phyloP scores from a whole-genome alignment of 2,329 filamentous ascomycete genomes.

The Neofusicoccum kwambonambiense region DNA sequence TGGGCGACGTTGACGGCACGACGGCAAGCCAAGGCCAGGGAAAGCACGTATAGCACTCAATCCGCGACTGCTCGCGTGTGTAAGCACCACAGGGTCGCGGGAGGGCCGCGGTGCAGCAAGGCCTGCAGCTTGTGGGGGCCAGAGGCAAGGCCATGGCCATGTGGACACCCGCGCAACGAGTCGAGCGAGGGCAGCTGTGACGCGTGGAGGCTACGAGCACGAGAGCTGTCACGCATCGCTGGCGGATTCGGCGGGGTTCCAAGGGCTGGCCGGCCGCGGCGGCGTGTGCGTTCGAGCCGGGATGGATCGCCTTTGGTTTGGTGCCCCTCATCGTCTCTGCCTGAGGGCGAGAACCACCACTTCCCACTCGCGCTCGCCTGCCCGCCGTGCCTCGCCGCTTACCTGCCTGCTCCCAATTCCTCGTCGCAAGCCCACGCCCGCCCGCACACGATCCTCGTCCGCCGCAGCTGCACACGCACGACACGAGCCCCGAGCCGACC shows the following conservation, averaged over 20 bases:
- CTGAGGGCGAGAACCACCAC: conserved; percentile 9
- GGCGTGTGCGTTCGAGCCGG: conserved; percentile 4
- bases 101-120: not conserved
- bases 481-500: conserved; percentile 1
- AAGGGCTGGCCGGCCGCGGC: not conserved
- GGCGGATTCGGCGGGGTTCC: not conserved
- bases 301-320: conserved; percentile 1
- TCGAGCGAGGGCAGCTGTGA: not conserved
- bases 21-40: not conserved
- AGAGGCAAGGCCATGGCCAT: not conserved
- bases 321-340: conserved; percentile 12
- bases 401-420: conserved; percentile 3
- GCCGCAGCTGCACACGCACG: conserved; percentile 2
- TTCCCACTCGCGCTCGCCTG: not conserved
- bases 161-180: not conserved
- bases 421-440: not conserved
- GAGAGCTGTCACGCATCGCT: not conserved
- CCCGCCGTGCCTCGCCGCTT: not conserved
- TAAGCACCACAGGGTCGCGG: not conserved
- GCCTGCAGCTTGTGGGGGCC: not conserved
- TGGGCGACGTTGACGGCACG: not conserved
- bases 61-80: not conserved
- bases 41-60: not conserved
- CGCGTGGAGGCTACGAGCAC: conserved; percentile 6
- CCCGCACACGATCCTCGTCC: conserved; percentile 5